phyloP scores from a whole-genome alignment of 1,139 yeast species.

The Debaryomyces singareniensis region DNA sequence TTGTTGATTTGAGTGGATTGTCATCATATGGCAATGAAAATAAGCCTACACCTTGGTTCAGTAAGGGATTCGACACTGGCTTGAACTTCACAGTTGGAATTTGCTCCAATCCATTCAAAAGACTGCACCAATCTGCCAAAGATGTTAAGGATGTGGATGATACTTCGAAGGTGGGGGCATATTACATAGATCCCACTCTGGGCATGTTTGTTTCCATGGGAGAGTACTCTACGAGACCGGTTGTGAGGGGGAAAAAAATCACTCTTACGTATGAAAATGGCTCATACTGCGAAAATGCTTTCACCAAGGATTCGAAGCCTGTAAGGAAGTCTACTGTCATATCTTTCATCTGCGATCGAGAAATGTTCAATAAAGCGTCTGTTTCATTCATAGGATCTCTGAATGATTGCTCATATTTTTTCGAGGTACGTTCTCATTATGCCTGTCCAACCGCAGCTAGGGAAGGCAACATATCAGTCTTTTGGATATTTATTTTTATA shows the following conservation, averaged over 20 bases:
- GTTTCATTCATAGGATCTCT: slow-evolving; percentile 65
- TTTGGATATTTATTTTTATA: slow-evolving; percentile 55
- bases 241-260: slow-evolving; percentile 65
- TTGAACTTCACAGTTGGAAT: slow-evolving; percentile 75
- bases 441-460: slow-evolving; percentile 80
- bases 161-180: slow-evolving; percentile 58
- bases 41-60: slow-evolving; percentile 51
- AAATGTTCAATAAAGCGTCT: slow-evolving; percentile 58
- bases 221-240: slow-evolving; percentile 50
- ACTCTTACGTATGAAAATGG: slow-evolving; percentile 70
- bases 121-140: slow-evolving; percentile 18
- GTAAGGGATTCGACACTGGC: slow-evolving; percentile 66
- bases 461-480: slow-evolving; percentile 49
- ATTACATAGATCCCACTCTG: slow-evolving; percentile 48
- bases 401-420: slow-evolving; percentile 75
- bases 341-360: slow-evolving; percentile 76
- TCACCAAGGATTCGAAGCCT: slow-evolving; percentile 31
- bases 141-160: slow-evolving; percentile 38
- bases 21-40: slow-evolving; percentile 40
- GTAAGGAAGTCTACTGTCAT: slow-evolving; percentile 59
- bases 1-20: slow-evolving; percentile 49
- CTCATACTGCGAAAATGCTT: slow-evolving; percentile 48
- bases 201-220: slow-evolving; percentile 61
- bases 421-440: slow-evolving; percentile 79
- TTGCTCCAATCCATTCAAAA: slow-evolving; percentile 60